These are phyloP conservation scores for Hyaloscypha variabilis DNA, from an alignment of 495 filamentous ascomycete species.

Conservation along the genomic window DNA sequence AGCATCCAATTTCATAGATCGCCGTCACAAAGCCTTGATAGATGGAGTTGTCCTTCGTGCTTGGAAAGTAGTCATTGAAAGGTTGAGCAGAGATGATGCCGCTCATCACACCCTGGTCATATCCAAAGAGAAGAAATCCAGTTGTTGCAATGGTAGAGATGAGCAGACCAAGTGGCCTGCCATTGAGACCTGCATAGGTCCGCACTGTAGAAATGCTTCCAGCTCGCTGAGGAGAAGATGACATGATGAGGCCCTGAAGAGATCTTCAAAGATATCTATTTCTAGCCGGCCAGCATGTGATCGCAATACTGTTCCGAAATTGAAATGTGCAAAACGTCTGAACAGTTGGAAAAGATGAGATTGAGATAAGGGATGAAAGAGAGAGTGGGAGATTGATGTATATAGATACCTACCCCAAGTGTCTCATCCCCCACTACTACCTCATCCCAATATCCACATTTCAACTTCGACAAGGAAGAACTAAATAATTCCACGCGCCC, in stretches of 20 bases:
- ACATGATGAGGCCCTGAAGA: not conserved
- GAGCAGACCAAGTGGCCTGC: slow-evolving; percentile 61
- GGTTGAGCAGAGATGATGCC: slow-evolving; percentile 75
- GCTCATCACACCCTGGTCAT: slow-evolving; percentile 67
- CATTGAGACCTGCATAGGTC: slow-evolving; percentile 63
- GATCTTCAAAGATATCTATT: slow-evolving; percentile 1
- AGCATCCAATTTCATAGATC: slow-evolving; percentile 82
- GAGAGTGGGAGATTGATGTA: slow-evolving; percentile 5
- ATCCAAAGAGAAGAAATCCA: slow-evolving; percentile 73
- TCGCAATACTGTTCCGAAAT: slow-evolving; percentile 7
- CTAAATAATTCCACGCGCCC: not conserved
- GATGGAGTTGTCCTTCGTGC: slow-evolving; percentile 58
- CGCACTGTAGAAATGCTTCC: slow-evolving; percentile 21
- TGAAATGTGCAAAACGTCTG: not conserved
- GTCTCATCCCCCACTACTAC: not conserved
- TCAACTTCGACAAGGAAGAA: not conserved
- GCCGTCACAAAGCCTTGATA: slow-evolving; percentile 84
- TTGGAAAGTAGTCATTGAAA: slow-evolving; percentile 72
- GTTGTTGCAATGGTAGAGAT: slow-evolving; percentile 72
- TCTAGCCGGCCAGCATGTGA: slow-evolving; percentile 10
- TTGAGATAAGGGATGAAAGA: slow-evolving; percentile 7
- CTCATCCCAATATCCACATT: slow-evolving; percentile 3
- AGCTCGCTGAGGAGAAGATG: slow-evolving; percentile 3
- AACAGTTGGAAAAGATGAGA: not conserved
- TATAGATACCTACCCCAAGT: slow-evolving; percentile 15